phyloP scores from a whole-genome alignment of 129 eudicot genomes.

The Chrysanthemum lavandulifolium region DNA sequence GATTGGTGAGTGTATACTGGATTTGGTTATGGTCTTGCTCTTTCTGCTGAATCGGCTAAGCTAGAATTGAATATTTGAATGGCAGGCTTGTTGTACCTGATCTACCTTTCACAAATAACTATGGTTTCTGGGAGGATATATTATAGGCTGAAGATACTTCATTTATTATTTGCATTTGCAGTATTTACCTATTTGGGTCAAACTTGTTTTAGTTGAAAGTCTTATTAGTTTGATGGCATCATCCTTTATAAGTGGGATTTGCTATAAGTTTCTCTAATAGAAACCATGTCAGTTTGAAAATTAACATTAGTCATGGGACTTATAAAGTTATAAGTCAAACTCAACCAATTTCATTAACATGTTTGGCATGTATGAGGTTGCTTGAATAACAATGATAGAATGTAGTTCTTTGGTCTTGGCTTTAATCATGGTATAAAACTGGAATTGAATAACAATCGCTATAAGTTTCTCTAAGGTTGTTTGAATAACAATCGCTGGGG shows the following conservation, averaged over 20 bases:
- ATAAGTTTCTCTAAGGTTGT: no score
- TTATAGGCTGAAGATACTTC: slow-evolving; percentile 46
- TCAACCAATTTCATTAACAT: no score
- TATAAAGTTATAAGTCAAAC: background rate
- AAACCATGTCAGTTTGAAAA: background rate
- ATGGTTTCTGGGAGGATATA: slow-evolving; percentile 96
- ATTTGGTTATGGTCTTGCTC: slow-evolving; percentile 92
- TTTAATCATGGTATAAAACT: no score
- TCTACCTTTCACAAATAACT: slow-evolving; percentile 95
- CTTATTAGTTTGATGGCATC: background rate
- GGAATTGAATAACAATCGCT: no score
- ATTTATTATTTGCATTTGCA: background rate
- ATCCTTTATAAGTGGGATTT: no score
- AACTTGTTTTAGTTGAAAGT: background rate
- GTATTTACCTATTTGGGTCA: background rate
- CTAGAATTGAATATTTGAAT: slow-evolving; percentile 42
- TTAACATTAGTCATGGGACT: background rate
- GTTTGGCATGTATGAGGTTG: no score
- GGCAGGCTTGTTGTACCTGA: slow-evolving; percentile 93
- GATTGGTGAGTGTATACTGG: slow-evolving; percentile 49
- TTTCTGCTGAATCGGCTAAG: slow-evolving; percentile 93
- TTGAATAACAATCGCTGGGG: no score
- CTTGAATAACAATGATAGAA: no score
- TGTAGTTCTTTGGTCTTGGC: no score
- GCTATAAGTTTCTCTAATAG: background rate